Base-by-base conservation (phyloP, 495 filamentous ascomycete genomes). In the Aspergillus wentii region DNA sequence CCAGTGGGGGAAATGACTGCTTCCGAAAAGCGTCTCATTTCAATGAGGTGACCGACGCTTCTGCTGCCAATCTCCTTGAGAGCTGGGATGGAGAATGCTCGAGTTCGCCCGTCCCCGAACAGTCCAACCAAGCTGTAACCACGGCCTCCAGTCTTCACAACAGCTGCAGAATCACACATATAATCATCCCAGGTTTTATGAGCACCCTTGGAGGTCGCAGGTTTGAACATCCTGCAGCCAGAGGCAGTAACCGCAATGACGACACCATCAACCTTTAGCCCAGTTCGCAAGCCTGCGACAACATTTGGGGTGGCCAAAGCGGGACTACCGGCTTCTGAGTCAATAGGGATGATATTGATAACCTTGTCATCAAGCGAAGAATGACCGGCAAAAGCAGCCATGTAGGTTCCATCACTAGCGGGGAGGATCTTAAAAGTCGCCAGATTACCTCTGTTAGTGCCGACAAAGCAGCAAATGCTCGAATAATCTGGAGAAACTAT, bases 391-490 rank as follows among this genome's bases (percentile, higher is more conserved):
- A 83, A 75, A 20, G 80, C 69, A 19, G 80, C 89, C n/a, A 72
- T 70, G 57, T 94, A 97, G 11, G 73, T 65, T 4, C 85, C 80
- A 47, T 72, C 70, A 2, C 70, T 59, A 6, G 78, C 68, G 2
- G 92, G 92, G 6, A 97, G 64, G 13, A 98, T 68, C 62, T 92
- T 95, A 64, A 97, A 90, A 0, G 92, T 96, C 14, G 79, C 79
- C 19, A 96, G 64, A 40, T 82, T 82, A 15, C 92, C 92, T 23
- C 79, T 50, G 49, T 83, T 89, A 0, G 91, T 97, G 8, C 94
- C 92, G 3, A 92, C 83, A 51, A 96, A 95, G 47, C 90, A 83
- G 31, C 83, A 79, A 38, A 98, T 94, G 48, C 86, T 94, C 5
- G 91, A 95, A 52, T 94, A 98, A 44, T 86, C 83, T 77, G 35